These are phyloP conservation scores for Psidium guajava DNA, from an alignment of 345 rosid genomes.

Conservation along the genomic window DNA sequence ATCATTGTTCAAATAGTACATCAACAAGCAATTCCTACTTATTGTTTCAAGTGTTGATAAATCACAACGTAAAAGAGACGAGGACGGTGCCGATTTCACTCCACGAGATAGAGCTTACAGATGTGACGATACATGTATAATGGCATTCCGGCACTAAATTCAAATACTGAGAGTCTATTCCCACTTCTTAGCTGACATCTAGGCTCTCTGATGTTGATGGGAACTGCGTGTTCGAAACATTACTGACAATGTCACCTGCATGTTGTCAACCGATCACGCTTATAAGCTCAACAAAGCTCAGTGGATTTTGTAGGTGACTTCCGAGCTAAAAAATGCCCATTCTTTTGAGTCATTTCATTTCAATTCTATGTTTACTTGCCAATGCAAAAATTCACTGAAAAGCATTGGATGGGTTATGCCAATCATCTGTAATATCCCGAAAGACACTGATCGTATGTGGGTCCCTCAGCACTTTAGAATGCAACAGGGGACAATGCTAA, in stretches of 20 bases:
- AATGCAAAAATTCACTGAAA: neutral
- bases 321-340: neutral
- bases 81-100: neutral
- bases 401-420: neutral
- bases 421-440: neutral
- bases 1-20: neutral
- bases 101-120: neutral
- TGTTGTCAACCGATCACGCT: neutral
- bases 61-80: neutral
- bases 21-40: neutral
- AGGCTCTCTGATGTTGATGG: neutral
- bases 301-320: neutral
- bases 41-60: neutral
- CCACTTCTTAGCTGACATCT: neutral
- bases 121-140: neutral
- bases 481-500: neutral
- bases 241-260: neutral
- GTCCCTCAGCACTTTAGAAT: neutral
- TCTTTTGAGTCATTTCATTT: neutral
- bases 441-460: neutral
- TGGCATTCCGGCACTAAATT: neutral
- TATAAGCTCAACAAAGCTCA: neutral
- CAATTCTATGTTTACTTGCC: neutral
- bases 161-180: neutral
- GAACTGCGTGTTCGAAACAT: neutral